Percentiles rank a stretch among this genome's conserved stretches.
These are phyloP conservation scores for Lasiosphaeria hispida DNA, from an alignment of 495 filamentous ascomycete genomes.

Conservation along the genomic window DNA sequence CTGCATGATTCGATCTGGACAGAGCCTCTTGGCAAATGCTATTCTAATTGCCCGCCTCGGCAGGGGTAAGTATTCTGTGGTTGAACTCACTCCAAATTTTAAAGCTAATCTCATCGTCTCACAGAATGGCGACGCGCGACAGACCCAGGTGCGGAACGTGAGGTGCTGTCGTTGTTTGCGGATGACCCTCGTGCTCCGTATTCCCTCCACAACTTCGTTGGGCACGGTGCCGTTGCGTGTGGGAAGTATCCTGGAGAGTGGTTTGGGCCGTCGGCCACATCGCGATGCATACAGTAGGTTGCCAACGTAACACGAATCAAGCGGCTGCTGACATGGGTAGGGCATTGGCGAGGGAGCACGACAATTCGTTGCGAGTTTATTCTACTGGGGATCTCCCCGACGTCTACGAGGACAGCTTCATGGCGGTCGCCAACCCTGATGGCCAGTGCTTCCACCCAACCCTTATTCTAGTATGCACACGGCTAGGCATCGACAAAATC, in stretches of 20 bases:
- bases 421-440: slow-evolving; percentile 65
- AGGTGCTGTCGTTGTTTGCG: slow-evolving; percentile 79
- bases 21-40: slow-evolving; percentile 87
- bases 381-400: slow-evolving; percentile 85
- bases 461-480: slow-evolving; percentile 79
- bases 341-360: slow-evolving; percentile 63
- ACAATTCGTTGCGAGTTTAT: slow-evolving; percentile 71
- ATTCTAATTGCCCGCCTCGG: slow-evolving; percentile 69
- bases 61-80: slow-evolving; percentile 58
- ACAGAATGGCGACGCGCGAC: slow-evolving; percentile 76
- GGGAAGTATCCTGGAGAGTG: slow-evolving; percentile 96
- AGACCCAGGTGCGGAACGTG: slow-evolving; percentile 60
- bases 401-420: slow-evolving; percentile 86
- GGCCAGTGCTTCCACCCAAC: slow-evolving; percentile 72
- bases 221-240: slow-evolving; percentile 81
- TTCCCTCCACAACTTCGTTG: slow-evolving; percentile 92
- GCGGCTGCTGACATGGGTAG: slow-evolving; percentile 46
- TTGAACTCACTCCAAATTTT: not conserved
- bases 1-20: slow-evolving; percentile 97
- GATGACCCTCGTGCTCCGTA: slow-evolving; percentile 85
- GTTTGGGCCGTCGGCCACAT: slow-evolving; percentile 98
- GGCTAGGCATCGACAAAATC: slow-evolving; percentile 89
- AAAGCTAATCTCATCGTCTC: not conserved
- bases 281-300: slow-evolving; percentile 89
- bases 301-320: not conserved